Conservation (phyloP, 345 rosid species). For the Raphanus sativus region DNA sequence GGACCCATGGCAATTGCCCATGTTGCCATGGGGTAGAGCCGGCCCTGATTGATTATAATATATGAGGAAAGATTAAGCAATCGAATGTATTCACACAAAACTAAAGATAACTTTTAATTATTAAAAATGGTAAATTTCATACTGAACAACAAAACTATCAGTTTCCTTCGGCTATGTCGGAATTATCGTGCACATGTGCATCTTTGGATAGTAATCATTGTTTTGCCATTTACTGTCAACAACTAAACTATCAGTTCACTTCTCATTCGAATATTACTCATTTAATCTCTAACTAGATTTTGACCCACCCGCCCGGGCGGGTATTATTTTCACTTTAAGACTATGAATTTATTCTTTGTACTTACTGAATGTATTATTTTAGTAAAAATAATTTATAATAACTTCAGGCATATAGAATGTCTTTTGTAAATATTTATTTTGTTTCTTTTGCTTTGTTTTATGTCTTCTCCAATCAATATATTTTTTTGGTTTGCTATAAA, state of each 20-base stretch:
- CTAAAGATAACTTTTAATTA: background rate
- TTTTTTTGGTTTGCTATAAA: too few species aligned
- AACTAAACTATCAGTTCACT: background rate
- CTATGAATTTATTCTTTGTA: too few species aligned
- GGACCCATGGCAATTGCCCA: too few species aligned
- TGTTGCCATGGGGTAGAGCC: too few species aligned
- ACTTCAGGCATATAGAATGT: too few species aligned
- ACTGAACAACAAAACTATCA: background rate
- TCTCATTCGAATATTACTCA: background rate
- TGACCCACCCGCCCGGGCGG: too few species aligned
- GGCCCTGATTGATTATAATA: background rate
- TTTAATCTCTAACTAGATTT: background rate
- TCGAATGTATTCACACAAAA: conserved; percentile 3
- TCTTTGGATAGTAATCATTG: background rate
- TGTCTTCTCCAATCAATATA: too few species aligned
- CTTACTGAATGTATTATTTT: too few species aligned
- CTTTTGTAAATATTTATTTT: too few species aligned
- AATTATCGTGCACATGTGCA: conserved; percentile 9
- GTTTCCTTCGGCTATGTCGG: background rate
- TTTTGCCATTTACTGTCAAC: background rate
- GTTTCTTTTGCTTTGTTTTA: too few species aligned
- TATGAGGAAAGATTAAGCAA: conserved; percentile 4
- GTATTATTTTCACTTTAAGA: too few species aligned
- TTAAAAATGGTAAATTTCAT: background rate
- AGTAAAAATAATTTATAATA: too few species aligned